Evolutionary conservation across 805 yeast species (phyloP).

Genomic region (Candida pini): DNA sequence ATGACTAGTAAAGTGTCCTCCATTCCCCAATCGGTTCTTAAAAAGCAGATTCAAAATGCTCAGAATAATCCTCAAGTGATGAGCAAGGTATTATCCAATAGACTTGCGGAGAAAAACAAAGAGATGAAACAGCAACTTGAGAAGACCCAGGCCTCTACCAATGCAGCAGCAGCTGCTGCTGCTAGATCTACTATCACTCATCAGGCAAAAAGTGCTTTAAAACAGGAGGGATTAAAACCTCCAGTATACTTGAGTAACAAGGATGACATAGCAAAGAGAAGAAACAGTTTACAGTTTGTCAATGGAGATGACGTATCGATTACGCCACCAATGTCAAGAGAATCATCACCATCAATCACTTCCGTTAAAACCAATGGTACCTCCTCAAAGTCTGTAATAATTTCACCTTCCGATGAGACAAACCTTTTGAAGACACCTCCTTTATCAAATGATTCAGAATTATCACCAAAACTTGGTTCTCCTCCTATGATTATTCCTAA

Average conservation of each 20-base stretch:
- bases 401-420: conserved; percentile 3
- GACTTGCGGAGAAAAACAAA: conserved; percentile 26
- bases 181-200: conserved; percentile 7
- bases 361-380: conserved; percentile 15
- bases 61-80: conserved; percentile 28
- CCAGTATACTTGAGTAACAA: conserved; percentile 18
- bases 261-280: conserved; percentile 26
- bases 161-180: conserved; percentile 20
- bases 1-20: conserved; percentile 23
- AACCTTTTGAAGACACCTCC: conserved; percentile 14
- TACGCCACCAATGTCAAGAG: conserved; percentile 19
- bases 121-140: conserved; percentile 21
- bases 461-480: background rate
- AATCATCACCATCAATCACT: conserved; percentile 18
- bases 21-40: conserved; percentile 24
- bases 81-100: conserved; percentile 29
- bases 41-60: conserved; percentile 27
- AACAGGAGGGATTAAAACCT: conserved; percentile 1
- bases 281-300: conserved; percentile 24
- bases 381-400: conserved; percentile 12
- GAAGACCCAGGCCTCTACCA: conserved; percentile 9
- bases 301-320: conserved; percentile 17
- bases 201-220: background rate
- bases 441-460: conserved; percentile 9
- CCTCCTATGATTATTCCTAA: background rate